These are phyloP conservation scores for Penicillium longicatenatum DNA, from an alignment of 495 filamentous ascomycete species.

Conservation along the genomic window DNA sequence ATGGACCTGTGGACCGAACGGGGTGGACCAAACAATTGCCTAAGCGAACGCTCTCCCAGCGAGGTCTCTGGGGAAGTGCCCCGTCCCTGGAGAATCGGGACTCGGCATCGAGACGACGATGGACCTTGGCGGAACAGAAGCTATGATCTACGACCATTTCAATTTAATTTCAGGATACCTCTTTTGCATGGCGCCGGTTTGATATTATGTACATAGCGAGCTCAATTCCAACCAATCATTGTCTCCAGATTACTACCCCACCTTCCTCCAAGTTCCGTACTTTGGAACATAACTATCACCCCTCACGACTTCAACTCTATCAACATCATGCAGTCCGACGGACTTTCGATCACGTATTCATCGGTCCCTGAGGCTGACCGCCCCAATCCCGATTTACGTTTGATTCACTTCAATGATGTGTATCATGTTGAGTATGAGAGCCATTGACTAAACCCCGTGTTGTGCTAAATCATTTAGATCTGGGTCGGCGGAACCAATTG, in stretches of 20 bases:
- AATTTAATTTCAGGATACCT: conserved; percentile 21
- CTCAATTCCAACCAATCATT: neutral
- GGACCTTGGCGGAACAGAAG: conserved; percentile 48
- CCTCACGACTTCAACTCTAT: neutral
- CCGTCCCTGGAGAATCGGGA: conserved; percentile 38
- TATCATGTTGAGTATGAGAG: conserved; percentile 77
- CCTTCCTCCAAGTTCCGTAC: neutral
- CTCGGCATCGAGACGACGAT: conserved; percentile 36
- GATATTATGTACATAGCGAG: conserved; percentile 2
- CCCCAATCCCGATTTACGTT: conserved; percentile 69
- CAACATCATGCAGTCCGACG: conserved; percentile 36
- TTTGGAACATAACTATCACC: too few species aligned
- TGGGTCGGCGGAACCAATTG: conserved; percentile 76
- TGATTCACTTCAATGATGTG: conserved; percentile 91
- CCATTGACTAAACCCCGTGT: neutral
- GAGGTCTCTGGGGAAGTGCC: conserved; percentile 47
- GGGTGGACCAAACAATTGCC: conserved; percentile 33
- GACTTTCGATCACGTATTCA: conserved; percentile 52
- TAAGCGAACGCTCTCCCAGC: conserved; percentile 39
- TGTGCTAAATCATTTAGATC: conserved; percentile 30
- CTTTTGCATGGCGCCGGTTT: conserved; percentile 28
- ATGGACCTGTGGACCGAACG: conserved; percentile 12
- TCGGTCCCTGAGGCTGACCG: conserved; percentile 44
- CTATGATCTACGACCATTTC: conserved; percentile 20
- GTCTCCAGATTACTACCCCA: conserved; percentile 16